phyloP scores from a whole-genome alignment of 495 filamentous ascomycete species.

The Trichoderma asperelloides region DNA sequence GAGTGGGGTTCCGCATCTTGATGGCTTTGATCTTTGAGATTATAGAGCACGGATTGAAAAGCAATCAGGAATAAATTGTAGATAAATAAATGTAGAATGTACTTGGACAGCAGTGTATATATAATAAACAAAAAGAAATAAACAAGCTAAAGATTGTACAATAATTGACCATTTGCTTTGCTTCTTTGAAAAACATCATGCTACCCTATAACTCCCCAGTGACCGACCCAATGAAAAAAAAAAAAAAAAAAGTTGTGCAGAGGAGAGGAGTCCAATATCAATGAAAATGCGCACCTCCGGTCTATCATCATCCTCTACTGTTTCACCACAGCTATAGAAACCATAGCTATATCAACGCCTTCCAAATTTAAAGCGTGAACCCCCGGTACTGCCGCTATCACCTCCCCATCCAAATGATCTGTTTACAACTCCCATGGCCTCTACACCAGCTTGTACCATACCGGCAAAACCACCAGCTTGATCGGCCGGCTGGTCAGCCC shows the following conservation, averaged over 20 bases:
- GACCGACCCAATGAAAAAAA: not conserved
- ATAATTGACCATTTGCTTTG: not conserved
- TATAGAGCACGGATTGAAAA: not conserved
- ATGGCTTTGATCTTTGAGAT: not conserved
- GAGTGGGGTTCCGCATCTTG: not conserved
- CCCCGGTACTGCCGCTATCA: not conserved
- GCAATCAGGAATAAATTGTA: not conserved
- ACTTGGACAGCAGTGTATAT: not conserved
- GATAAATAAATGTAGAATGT: not conserved
- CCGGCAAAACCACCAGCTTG: constrained; percentile 19
- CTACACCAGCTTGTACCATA: constrained; percentile 28
- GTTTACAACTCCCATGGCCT: constrained; percentile 36
- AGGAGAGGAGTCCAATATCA: not conserved
- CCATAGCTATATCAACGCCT: not conserved
- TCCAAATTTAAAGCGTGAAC: not conserved
- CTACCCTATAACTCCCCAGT: not conserved
- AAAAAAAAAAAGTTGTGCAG: not conserved
- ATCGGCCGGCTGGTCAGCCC: constrained; percentile 23
- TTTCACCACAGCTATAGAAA: not conserved
- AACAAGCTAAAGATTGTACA: not conserved
- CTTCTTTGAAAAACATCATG: not conserved
- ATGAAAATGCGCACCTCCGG: not conserved
- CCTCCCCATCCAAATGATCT: constrained; percentile 38
- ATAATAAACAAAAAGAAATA: not conserved
- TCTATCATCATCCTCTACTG: not conserved